Percentiles rank a stretch among this genome's conserved stretches.
Evolutionary conservation across 164 flowering plant species (phyloP).

Genomic region (Platanus orientalis): DNA sequence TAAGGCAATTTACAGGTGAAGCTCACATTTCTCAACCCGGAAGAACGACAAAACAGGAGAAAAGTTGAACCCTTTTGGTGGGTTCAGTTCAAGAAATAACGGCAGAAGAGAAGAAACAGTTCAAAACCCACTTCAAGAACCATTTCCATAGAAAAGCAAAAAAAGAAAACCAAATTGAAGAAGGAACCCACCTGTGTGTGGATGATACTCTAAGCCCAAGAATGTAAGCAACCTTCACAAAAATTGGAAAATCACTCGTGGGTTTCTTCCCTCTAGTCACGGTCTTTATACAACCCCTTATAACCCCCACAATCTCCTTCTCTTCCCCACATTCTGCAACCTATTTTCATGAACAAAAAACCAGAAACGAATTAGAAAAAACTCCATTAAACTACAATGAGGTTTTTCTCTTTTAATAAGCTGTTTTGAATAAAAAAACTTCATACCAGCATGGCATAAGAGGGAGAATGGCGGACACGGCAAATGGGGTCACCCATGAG

Average conservation of each 20-base stretch:
- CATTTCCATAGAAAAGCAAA: background rate
- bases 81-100: no score
- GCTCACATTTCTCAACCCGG: background rate
- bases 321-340: constrained; percentile 54
- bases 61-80: background rate
- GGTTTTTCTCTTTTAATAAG: no score
- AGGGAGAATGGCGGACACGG: constrained; percentile 49
- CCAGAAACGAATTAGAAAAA: background rate
- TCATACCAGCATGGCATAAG: constrained; percentile 57
- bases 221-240: constrained; percentile 53
- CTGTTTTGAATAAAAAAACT: background rate
- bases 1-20: background rate
- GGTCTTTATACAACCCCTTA: constrained; percentile 59
- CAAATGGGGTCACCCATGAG: constrained; percentile 68
- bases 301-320: constrained; percentile 54
- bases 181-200: constrained; percentile 39
- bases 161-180: no score
- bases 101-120: background rate
- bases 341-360: constrained; percentile 19
- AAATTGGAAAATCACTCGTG: constrained; percentile 19
- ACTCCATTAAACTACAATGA: background rate
- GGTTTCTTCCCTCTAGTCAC: constrained; percentile 39
- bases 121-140: background rate
- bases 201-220: constrained; percentile 71
- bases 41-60: background rate